Base-by-base conservation (phyloP, 139 green algal genomes). In the Zygnema cylindricum region DNA sequence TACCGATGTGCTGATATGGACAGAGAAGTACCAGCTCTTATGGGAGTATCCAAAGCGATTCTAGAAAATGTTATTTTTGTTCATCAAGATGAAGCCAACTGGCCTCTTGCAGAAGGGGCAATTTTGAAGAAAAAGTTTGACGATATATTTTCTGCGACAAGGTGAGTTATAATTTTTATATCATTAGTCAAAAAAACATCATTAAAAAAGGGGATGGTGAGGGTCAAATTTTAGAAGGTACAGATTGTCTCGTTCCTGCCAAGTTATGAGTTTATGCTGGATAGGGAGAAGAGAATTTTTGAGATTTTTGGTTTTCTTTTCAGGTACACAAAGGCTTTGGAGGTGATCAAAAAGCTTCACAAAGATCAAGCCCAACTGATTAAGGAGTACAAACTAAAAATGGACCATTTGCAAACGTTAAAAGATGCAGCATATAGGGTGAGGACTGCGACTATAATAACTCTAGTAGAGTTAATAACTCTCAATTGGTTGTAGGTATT, bases 21-120 rank as follows among this genome's bases (percentile, higher is more conserved):
- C 92, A 88, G 93, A 0, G 93, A 96, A 75, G 94, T 99, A 69
- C 96, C 97, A 1, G 85, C 63, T 0, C 89, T 99, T 25, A 99
- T 99, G 97, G 96, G 96, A 0, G 97, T 99, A 35, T 95, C 89
- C 38, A 98, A 98, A 94, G 96, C 95, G 1, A 91, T 98, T 2
- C 93, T 99, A 84, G 97, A 99, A 81, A 98, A 98, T 85, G 97
- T 99, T 32, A 98, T 99, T 55, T 99, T 99, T 88, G 97, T 99
- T 69, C 97, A 99, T 92, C 97, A 99, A 90, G 97, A 99, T 86
- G 97, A 99, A 32, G 95, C 93, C 86, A 98, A 98, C 92, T 99
- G 97, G 97, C 97, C 97, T 3, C 94, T 99, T 76, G 94, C 94
- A 1, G 97, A 99, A 69, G 94, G 91, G 7, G 84, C 93, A 54